Percentiles rank a stretch among this genome's conserved stretches.
Conservation (phyloP, 768 basidiomycete genomes). For the Tricholoma saponaceum region DNA sequence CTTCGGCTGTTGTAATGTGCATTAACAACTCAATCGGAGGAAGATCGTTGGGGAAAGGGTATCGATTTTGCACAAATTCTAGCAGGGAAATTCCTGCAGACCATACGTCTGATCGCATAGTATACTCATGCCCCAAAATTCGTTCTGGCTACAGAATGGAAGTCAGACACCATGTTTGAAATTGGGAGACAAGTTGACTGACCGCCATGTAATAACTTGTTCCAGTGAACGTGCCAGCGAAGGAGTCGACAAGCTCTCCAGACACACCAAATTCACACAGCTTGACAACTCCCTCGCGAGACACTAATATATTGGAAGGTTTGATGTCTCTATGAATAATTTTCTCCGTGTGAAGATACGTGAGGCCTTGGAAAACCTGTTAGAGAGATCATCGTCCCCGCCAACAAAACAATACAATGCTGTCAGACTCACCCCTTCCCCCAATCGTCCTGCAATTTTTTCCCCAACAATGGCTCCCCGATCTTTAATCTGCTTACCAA, state of each 20-base stretch:
- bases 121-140: slow-evolving; percentile 87
- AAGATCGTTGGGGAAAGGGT: slow-evolving; percentile 91
- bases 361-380: slow-evolving; percentile 86
- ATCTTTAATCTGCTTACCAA: slow-evolving; percentile 81
- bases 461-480: slow-evolving; percentile 78
- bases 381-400: background rate
- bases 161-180: slow-evolving; percentile 8
- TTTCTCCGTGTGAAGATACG: slow-evolving; percentile 85
- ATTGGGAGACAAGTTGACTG: slow-evolving; percentile 31
- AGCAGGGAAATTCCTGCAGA: slow-evolving; percentile 92
- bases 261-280: slow-evolving; percentile 97
- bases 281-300: slow-evolving; percentile 85
- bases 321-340: slow-evolving; percentile 98
- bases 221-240: slow-evolving; percentile 95
- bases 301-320: slow-evolving; percentile 89
- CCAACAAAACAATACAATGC: background rate
- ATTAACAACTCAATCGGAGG: slow-evolving; percentile 91
- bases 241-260: slow-evolving; percentile 86
- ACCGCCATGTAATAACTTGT: slow-evolving; percentile 99
- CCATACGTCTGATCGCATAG: slow-evolving; percentile 97
- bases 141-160: slow-evolving; percentile 71
- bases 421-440: slow-evolving; percentile 72
- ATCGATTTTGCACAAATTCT: slow-evolving; percentile 90
- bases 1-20: slow-evolving; percentile 80
- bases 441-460: slow-evolving; percentile 85